These are phyloP conservation scores for Chrysosporium keratinophilum DNA, from an alignment of 2,329 filamentous ascomycete species.

Conservation along the genomic window DNA sequence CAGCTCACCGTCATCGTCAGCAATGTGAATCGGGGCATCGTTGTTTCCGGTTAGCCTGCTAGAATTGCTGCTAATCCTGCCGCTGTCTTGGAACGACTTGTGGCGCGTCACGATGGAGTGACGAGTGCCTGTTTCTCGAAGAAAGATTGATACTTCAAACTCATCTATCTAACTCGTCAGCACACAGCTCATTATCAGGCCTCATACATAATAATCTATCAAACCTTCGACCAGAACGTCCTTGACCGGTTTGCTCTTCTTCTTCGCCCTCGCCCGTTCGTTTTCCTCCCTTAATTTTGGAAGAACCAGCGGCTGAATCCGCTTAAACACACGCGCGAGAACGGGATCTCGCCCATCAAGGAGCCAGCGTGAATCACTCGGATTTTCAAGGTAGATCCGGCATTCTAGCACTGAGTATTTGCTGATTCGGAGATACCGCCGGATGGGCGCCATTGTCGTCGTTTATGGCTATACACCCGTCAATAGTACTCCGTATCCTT, in stretches of 20 bases:
- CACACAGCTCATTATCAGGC: not conserved
- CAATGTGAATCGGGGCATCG: conserved; percentile 44
- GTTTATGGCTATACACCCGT: not conserved
- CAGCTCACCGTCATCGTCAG: conserved; percentile 30
- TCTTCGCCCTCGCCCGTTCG: conserved; percentile 50
- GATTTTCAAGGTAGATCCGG: conserved; percentile 90
- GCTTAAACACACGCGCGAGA: conserved; percentile 71
- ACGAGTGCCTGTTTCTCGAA: conserved; percentile 73
- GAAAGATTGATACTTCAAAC: conserved; percentile 88
- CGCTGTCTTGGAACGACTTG: conserved; percentile 59
- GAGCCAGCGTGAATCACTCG: conserved; percentile 70
- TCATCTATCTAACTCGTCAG: conserved; percentile 53
- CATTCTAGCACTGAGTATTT: conserved; percentile 94
- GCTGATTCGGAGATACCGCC: conserved; percentile 81
- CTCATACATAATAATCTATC: conserved; percentile 19
- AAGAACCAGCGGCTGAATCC: conserved; percentile 72
- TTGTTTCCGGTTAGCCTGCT: conserved; percentile 49
- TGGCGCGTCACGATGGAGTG: conserved; percentile 80
- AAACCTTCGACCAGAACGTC: conserved; percentile 74
- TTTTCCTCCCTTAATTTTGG: conserved; percentile 87
- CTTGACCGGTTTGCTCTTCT: conserved; percentile 72
- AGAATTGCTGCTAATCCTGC: conserved; percentile 51
- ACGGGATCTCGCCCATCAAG: conserved; percentile 67
- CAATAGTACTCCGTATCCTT: no score
- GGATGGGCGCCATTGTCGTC: conserved; percentile 65